phyloP scores from a whole-genome alignment of 257 asterid species.

The Ligustrum vulgare region DNA sequence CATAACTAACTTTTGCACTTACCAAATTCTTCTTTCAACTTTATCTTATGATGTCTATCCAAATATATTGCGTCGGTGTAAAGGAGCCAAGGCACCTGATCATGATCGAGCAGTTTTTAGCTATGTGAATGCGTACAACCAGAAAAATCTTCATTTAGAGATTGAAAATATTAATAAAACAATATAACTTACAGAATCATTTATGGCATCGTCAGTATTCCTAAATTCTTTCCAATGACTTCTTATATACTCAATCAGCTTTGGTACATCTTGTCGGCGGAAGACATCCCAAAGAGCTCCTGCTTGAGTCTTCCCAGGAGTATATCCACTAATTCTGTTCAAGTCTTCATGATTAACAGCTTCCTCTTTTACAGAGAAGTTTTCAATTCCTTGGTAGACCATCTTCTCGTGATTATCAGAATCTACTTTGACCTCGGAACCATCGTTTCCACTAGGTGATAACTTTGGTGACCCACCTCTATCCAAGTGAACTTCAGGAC shows the following conservation, averaged over 20 bases:
- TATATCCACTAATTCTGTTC: conserved; percentile 30
- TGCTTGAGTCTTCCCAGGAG: conserved; percentile 38
- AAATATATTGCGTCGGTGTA: conserved; percentile 66
- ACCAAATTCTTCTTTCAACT: conserved; percentile 89
- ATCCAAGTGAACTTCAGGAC: conserved; percentile 34
- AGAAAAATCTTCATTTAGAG: conserved; percentile 10
- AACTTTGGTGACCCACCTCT: conserved; percentile 37
- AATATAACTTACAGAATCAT: conserved; percentile 47
- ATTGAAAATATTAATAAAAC: conserved; percentile 19
- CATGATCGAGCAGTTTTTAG: conserved; percentile 27
- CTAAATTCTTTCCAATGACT: conserved; percentile 52
- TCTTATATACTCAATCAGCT: conserved; percentile 60
- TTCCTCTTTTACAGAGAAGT: conserved; percentile 35
- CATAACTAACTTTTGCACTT: conserved; percentile 31
- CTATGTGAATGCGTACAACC: conserved; percentile 21
- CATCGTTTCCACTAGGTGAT: conserved; percentile 47
- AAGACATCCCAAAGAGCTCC: conserved; percentile 95
- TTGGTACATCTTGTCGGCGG: conserved; percentile 78
- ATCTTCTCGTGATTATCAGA: conserved; percentile 31
- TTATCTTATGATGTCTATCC: conserved; percentile 65
- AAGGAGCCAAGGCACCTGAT: conserved; percentile 70
- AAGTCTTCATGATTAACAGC: conserved; percentile 29
- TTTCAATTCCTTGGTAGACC: conserved; percentile 39
- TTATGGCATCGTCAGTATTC: conserved; percentile 34
- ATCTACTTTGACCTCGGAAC: conserved; percentile 35